Evolutionary conservation across 306 rosid species (phyloP).

Genomic region (Cucurbita moschata): DNA sequence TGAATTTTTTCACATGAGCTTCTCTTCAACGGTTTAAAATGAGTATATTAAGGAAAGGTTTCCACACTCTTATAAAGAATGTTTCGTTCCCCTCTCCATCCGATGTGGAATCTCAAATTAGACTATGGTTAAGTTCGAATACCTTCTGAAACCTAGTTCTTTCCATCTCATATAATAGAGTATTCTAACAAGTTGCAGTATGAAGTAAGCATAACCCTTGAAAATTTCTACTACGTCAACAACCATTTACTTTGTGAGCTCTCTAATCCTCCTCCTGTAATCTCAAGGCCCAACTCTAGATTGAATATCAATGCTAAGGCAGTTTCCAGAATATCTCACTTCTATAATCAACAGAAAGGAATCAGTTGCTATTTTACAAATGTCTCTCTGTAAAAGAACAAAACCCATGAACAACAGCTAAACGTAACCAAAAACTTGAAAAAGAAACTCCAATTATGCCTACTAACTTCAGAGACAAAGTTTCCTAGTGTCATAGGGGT

Average conservation of each 20-base stretch:
- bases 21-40: no score
- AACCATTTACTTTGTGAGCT: not conserved
- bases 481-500: not conserved
- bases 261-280: not conserved
- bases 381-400: not conserved
- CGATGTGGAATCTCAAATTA: not conserved
- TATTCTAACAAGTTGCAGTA: not conserved
- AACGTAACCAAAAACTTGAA: not conserved
- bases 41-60: no score
- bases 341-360: not conserved
- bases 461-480: not conserved
- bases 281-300: not conserved
- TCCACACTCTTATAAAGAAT: no score
- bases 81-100: no score
- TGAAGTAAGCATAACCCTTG: no score
- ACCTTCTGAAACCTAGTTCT: not conserved
- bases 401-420: not conserved
- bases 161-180: not conserved
- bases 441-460: not conserved
- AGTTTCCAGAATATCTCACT: not conserved
- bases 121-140: not conserved
- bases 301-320: no score
- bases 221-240: not conserved
- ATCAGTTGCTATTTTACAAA: not conserved
- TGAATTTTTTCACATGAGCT: no score